Base-by-base conservation (phyloP, 2,329 filamentous ascomycete genomes). In the Aspergillus viridinutans region DNA sequence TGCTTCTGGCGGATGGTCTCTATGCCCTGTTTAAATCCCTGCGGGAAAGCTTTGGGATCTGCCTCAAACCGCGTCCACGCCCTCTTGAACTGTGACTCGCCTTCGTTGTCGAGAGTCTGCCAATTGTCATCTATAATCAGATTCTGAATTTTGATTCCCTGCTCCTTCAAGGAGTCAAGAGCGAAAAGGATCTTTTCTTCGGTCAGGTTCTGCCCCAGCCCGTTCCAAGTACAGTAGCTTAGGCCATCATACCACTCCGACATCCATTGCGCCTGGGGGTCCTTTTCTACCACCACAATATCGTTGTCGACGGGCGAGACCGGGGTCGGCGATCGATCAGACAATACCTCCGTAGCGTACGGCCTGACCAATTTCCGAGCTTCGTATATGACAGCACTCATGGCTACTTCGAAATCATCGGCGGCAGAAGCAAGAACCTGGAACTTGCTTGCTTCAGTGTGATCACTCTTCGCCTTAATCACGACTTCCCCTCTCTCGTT, bases 81-180 rank as follows among this genome's bases (percentile, higher is more conserved):
- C 14, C 81, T 74, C 40, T 75, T 68, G 61, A 81, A 81, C 61
- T 84, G 81, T 1, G 73, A 78, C 14, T 80, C 74, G 3, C 80
- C 82, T 60, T 81, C 76, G 28, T 79, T 78, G 26, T 86, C 83
- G 6, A 96, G 81, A 8, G 88, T 85, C 73, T 96, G 92, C 94
- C 94, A 99, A 66, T 95, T 96, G 69, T 99, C 94, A 65, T 99
- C 94, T 60, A 99, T 96, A 59, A 97, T 96, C 2, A 99, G 80
- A 67, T 87, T 96, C 0, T 86, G 87, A 49, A 97, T 82, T 45
- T 88, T 86, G 67, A 99, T 90, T 0, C 87, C 83, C 55, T 89
- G 82, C 29, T 85, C 78, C 4, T 86, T 82, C 10, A 99, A 77
- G 1, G 83, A 81, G 57, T 91, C 85, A 1, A 97, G 78, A 1